Percentiles rank a stretch among this genome's conserved stretches.
Evolutionary conservation across 1,139 yeast genomes (phyloP).

Genomic region (Dujonia santamariae): DNA sequence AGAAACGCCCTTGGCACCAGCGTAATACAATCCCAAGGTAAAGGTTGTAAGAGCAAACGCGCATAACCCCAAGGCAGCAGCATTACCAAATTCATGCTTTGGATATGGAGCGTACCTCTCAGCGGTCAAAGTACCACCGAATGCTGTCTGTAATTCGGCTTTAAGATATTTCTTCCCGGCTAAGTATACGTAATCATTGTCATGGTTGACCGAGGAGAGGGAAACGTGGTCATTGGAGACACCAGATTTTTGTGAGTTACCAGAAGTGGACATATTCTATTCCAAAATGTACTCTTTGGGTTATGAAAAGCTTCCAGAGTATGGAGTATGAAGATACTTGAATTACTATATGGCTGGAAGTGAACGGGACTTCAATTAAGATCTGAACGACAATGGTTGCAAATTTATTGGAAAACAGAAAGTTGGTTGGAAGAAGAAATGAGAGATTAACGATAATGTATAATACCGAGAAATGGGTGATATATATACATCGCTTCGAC

Average conservation of each 20-base stretch:
- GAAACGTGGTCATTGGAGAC: not conserved
- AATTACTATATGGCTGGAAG: slow-evolving; percentile 1
- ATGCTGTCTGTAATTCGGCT: slow-evolving; percentile 8
- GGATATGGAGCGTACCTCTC: slow-evolving; percentile 24
- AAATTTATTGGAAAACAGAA: too few species aligned
- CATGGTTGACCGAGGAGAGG: slow-evolving; percentile 4
- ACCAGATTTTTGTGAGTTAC: too few species aligned
- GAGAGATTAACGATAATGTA: too few species aligned
- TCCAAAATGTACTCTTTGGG: slow-evolving; percentile 3
- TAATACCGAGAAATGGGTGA: too few species aligned
- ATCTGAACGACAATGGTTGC: slow-evolving; percentile 4
- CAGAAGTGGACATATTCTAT: slow-evolving; percentile 6
- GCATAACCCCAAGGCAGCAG: slow-evolving; percentile 29
- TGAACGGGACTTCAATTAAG: slow-evolving; percentile 5
- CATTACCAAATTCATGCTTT: slow-evolving; percentile 23
- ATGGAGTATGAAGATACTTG: not conserved
- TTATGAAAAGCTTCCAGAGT: slow-evolving; percentile 1
- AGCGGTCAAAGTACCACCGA: slow-evolving; percentile 29
- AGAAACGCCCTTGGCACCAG: slow-evolving; percentile 52
- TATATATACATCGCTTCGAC: too few species aligned
- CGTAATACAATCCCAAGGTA: slow-evolving; percentile 42
- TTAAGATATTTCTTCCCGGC: slow-evolving; percentile 7
- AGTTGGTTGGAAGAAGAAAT: too few species aligned
- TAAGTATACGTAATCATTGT: slow-evolving; percentile 6
- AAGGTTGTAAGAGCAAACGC: slow-evolving; percentile 31